These are phyloP conservation scores for Blastobotrys indianensis DNA, from an alignment of 1,139 yeast species.

Conservation along the genomic window DNA sequence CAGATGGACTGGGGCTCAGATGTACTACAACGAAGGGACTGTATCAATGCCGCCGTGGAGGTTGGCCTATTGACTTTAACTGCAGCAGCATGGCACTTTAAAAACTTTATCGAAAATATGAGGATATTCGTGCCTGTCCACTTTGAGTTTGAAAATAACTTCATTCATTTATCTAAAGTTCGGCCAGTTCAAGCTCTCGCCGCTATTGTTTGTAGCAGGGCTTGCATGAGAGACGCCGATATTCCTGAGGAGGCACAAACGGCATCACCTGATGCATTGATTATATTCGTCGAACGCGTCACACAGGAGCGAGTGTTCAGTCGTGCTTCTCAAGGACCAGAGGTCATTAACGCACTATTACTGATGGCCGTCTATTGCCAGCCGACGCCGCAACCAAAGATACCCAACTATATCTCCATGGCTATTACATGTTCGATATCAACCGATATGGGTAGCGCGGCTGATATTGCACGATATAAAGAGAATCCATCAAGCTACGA, in stretches of 20 bases:
- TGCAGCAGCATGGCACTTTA: constrained; percentile 1
- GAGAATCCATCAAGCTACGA: constrained; percentile 1
- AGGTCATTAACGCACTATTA: constrained; percentile 6
- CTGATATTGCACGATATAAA: constrained; percentile 1
- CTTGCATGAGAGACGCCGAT: no score
- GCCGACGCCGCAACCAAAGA: background rate
- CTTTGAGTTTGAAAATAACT: background rate
- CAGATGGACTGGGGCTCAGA: constrained; percentile 4
- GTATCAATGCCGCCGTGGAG: constrained; percentile 2
- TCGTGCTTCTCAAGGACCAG: background rate
- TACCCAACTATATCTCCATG: constrained; percentile 4
- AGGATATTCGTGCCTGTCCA: constrained; percentile 2
- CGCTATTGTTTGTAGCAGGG: no score
- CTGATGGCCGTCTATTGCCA: constrained; percentile 1
- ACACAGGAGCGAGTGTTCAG: constrained; percentile 1
- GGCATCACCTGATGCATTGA: background rate
- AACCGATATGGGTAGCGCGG: constrained; percentile 1
- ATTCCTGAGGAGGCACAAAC: no score
- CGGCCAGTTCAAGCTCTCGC: no score
- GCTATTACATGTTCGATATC: background rate
- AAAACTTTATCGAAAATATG: background rate
- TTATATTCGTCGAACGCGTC: constrained; percentile 1
- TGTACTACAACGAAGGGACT: background rate
- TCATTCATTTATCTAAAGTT: no score
- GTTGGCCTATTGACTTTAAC: constrained; percentile 1